Evolutionary conservation across 371 early-diverging fungal genomes (phyloP), one percentile per base, ranked within the genome.

Genomic region (Lichtheimia hyalospora): DNA sequence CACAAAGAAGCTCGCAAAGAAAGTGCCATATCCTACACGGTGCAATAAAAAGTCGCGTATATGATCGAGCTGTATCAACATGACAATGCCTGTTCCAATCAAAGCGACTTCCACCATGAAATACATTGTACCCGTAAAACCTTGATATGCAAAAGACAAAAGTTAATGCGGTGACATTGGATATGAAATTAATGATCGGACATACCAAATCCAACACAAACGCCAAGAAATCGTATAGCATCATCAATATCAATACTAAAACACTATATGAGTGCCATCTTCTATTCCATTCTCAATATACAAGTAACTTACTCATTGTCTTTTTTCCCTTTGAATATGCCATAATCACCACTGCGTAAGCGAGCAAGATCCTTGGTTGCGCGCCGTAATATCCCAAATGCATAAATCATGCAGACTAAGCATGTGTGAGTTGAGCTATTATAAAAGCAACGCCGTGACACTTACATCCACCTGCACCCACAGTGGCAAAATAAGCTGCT

Each of bases 81-180:
- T 52, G 23, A 66, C 68, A 10, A 80, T 66, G 1, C 63, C 54
- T 0, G 73, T 63, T 0, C 78, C 77, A 44, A 77, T 71, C 13
- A 77, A 41, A 3, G 64, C 48, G 0, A 75, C 60, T 16, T 81
- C 81, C 8, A 75, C 43, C 81, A 77, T 75, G 41, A 69, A 71
- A 41, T 77, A 77, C n/a, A 81, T 48, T 5, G 75, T 77, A 15
- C 77, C 78, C 0, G 78, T 77, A 27, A 81, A 77, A 0, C 81
- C 78, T 74, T 41, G 23, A 42, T 20, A 39, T n/a, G n/a, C n/a
- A n/a, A n/a, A n/a, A n/a, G n/a, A 25, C 25, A 6, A 25, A 2
- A 41, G 28, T 43, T n/a, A n/a, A n/a, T n/a, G n/a, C 3, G 39
- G 3, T 53, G 7, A 24, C 16, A 16, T 43, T 3, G 3, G 4